Evolutionary conservation across 179 eudicot species (phyloP).

Genomic region (Beta corolliflora): DNA sequence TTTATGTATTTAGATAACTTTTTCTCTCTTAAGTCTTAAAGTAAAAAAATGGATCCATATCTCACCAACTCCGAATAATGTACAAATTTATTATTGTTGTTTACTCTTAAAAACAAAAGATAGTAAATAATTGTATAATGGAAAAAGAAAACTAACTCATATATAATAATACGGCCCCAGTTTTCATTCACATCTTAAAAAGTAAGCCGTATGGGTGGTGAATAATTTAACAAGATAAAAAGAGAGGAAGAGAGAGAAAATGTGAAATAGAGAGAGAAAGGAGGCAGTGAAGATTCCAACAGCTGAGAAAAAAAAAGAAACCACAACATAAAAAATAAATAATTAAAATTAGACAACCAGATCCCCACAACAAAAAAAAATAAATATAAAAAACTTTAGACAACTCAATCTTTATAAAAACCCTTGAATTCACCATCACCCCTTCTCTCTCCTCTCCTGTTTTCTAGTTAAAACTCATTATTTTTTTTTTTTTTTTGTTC

Average conservation of each 20-base stretch:
- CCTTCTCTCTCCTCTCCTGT: constrained; percentile 9
- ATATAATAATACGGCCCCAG: not conserved
- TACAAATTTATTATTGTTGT: too few species aligned
- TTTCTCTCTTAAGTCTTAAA: too few species aligned
- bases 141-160: not conserved
- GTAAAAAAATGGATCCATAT: too few species aligned
- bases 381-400: constrained; percentile 5
- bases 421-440: constrained; percentile 40
- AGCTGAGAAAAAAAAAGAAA: constrained; percentile 20
- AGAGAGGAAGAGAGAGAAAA: constrained; percentile 18
- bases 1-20: too few species aligned
- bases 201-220: constrained; percentile 29
- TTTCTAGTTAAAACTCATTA: not conserved
- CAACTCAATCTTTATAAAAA: constrained; percentile 34
- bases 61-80: too few species aligned
- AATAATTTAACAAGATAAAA: constrained; percentile 29
- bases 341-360: constrained; percentile 37
- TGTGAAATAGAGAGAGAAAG: constrained; percentile 28
- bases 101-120: too few species aligned
- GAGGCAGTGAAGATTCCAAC: constrained; percentile 40
- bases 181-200: constrained; percentile 34
- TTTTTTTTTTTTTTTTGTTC: constrained; percentile 9
- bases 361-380: constrained; percentile 30
- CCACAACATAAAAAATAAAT: constrained; percentile 7
- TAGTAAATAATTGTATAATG: not conserved